Evolutionary conservation across 441 rosid species (phyloP).

Genomic region (Sinapis alba): DNA sequence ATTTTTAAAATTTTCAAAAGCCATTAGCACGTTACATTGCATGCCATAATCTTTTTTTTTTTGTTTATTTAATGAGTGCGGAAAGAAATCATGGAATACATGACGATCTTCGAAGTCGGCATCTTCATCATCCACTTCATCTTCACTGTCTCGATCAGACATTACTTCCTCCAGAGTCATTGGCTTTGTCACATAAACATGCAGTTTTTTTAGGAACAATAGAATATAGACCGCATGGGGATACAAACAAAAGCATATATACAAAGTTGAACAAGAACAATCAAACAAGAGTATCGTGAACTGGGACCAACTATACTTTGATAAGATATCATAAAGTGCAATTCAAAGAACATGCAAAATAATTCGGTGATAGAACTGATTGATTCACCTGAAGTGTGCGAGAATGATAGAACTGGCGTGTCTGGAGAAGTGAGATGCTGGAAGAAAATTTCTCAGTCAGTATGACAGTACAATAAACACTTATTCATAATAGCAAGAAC

Average conservation of each 20-base stretch:
- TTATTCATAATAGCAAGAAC: not conserved
- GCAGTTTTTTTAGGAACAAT: slow-evolving; percentile 31
- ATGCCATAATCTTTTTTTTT: not conserved
- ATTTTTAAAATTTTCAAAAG: not conserved
- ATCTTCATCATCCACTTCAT: slow-evolving; percentile 87
- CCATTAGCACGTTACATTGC: slow-evolving; percentile 19
- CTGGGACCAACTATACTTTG: slow-evolving; percentile 1
- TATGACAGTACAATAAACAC: slow-evolving; percentile 1
- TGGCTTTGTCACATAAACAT: slow-evolving; percentile 50
- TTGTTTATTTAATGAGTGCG: not conserved
- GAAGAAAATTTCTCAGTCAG: not conserved
- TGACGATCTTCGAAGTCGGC: slow-evolving; percentile 87
- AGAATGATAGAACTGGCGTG: slow-evolving; percentile 1
- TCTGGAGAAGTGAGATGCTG: not conserved
- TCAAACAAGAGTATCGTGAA: not conserved
- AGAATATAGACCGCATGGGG: slow-evolving; percentile 10
- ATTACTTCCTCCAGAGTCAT: slow-evolving; percentile 83
- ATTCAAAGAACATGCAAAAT: slow-evolving; percentile 11
- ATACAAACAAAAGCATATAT: not conserved
- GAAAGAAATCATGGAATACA: slow-evolving; percentile 48
- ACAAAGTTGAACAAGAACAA: not conserved
- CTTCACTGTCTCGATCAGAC: slow-evolving; percentile 89
- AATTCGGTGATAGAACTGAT: slow-evolving; percentile 1
- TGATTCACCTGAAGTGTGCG: not conserved
- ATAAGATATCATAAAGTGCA: not conserved